phyloP scores from a whole-genome alignment of 495 filamentous ascomycete genomes.

The Neurospora hispaniola region DNA sequence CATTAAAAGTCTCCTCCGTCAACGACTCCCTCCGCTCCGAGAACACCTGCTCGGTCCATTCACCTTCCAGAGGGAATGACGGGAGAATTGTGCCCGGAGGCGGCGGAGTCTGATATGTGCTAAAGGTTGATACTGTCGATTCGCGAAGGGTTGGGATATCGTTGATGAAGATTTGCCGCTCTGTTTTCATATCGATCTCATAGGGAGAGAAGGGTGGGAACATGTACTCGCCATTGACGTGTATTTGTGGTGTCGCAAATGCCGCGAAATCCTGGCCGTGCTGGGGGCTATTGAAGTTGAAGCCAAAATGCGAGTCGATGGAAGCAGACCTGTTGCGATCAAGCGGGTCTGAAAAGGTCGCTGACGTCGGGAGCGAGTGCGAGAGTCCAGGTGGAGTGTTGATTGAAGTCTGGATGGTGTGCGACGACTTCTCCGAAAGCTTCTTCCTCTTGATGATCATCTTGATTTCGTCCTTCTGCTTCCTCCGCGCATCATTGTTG shows the following conservation, averaged over 20 bases:
- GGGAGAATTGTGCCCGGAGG: constrained; percentile 50
- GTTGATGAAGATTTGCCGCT: constrained; percentile 88
- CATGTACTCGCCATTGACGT: constrained; percentile 33
- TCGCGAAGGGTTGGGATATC: constrained; percentile 75
- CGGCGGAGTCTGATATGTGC: constrained; percentile 69
- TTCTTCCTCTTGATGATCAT: constrained; percentile 95
- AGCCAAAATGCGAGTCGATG: constrained; percentile 67
- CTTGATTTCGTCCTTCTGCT: constrained; percentile 93
- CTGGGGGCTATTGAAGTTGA: constrained; percentile 60
- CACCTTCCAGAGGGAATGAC: constrained; percentile 53
- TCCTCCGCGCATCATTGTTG: constrained; percentile 70
- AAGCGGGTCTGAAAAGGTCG: constrained; percentile 63
- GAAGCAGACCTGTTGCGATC: constrained; percentile 63
- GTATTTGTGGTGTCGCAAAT: constrained; percentile 45
- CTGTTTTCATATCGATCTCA: constrained; percentile 92
- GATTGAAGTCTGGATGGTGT: constrained; percentile 43
- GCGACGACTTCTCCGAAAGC: constrained; percentile 69
- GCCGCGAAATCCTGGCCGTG: constrained; percentile 48
- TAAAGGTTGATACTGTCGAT: constrained; percentile 79
- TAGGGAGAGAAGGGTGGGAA: constrained; percentile 58
- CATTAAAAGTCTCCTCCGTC: constrained; percentile 55
- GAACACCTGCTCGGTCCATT: constrained; percentile 68
- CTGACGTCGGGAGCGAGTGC: constrained; percentile 71
- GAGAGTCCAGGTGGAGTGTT: constrained; percentile 68
- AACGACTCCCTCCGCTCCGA: constrained; percentile 54